Percentiles rank a stretch among this genome's conserved stretches.
Evolutionary conservation across 495 filamentous ascomycete genomes (phyloP).

Genomic region (Penicillium waksmanii): DNA sequence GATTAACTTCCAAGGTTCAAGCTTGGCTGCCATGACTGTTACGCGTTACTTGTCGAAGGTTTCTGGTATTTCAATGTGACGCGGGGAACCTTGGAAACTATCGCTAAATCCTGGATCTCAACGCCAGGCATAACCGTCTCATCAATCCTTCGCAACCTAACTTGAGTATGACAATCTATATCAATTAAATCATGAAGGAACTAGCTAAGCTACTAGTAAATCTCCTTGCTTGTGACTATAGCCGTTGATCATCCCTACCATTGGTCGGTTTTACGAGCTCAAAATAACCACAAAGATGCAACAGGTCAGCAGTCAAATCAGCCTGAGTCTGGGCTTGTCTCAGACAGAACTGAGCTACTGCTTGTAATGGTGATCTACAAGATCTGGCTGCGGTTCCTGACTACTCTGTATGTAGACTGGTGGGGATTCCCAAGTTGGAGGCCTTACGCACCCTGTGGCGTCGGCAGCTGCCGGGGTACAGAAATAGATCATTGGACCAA

Average conservation of each 20-base stretch:
- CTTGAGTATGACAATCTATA: too few species aligned
- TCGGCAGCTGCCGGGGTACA: not conserved
- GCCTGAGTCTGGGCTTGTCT: not conserved
- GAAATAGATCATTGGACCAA: conserved; percentile 3
- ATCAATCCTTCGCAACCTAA: too few species aligned
- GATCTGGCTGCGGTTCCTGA: not conserved
- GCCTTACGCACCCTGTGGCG: conserved; percentile 1
- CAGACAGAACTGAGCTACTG: not conserved
- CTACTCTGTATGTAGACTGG: not conserved
- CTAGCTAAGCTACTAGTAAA: too few species aligned
- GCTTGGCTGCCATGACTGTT: not conserved
- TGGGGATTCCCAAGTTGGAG: not conserved
- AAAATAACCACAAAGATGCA: not conserved
- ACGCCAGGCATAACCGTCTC: too few species aligned
- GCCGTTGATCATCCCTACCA: not conserved
- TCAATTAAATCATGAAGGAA: too few species aligned
- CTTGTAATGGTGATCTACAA: not conserved
- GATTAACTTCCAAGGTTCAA: not conserved
- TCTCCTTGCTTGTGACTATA: not conserved
- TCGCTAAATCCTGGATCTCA: too few species aligned
- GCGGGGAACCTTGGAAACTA: too few species aligned
- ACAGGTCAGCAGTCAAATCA: not conserved
- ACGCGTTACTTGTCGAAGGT: too few species aligned
- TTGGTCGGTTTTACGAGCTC: not conserved
- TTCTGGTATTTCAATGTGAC: not conserved